Evolutionary conservation across 345 rosid species (phyloP).

Genomic region (Camelina sativa): DNA sequence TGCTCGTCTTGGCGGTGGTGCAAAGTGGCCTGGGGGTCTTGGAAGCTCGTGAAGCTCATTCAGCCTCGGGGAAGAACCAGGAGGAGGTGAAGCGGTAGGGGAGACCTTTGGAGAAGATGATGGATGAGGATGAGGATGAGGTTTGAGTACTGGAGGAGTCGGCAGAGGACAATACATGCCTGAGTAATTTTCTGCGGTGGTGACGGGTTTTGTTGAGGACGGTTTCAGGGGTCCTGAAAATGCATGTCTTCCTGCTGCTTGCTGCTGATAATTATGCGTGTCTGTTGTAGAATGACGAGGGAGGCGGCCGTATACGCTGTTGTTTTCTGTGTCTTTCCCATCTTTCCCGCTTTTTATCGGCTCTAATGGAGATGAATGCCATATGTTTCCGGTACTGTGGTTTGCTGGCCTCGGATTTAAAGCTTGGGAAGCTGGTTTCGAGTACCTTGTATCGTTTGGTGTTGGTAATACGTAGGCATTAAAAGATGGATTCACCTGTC

Average conservation of each 20-base stretch:
- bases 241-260: constrained; percentile 60
- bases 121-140: constrained; percentile 53
- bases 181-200: constrained; percentile 54
- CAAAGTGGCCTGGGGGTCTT: constrained; percentile 67
- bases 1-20: constrained; percentile 53
- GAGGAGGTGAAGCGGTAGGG: constrained; percentile 90
- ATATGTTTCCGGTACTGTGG: constrained; percentile 51
- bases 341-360: constrained; percentile 64
- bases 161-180: constrained; percentile 54
- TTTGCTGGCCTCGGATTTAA: constrained; percentile 52
- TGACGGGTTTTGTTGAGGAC: constrained; percentile 53
- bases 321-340: constrained; percentile 47
- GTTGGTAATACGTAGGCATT: constrained; percentile 82
- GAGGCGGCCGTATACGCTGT: constrained; percentile 48
- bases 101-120: constrained; percentile 72
- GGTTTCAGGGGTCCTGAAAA: constrained; percentile 83
- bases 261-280: constrained; percentile 49
- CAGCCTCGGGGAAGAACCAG: constrained; percentile 72
- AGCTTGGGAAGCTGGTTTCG: constrained; percentile 49
- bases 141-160: constrained; percentile 36
- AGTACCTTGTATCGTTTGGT: constrained; percentile 61
- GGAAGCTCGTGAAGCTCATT: constrained; percentile 97
- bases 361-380: constrained; percentile 91
- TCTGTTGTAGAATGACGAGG: constrained; percentile 68
- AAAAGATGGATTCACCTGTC: constrained; percentile 58